A percentile compares a stretch with the other conserved stretches of the same genome.
phyloP scores from a whole-genome alignment of 495 filamentous ascomycete species.

The Trichoderma erinaceum region DNA sequence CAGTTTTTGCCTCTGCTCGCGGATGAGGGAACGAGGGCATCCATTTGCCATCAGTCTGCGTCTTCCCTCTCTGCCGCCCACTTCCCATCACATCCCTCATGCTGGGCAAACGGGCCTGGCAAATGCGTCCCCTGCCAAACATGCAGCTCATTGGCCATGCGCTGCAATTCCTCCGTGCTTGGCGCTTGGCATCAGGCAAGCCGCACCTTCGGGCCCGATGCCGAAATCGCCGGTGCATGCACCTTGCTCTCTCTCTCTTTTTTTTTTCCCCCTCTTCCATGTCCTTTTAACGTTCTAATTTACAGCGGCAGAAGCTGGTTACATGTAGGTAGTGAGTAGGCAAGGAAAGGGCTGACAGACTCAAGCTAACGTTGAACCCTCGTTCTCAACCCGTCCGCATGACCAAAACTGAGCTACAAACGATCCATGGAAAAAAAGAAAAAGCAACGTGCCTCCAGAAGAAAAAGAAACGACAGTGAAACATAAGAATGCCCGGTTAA shows the following conservation, averaged over 20 bases:
- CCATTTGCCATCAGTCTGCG: too few species aligned
- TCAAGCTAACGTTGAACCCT: background rate
- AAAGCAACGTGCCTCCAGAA: background rate
- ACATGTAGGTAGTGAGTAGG: background rate
- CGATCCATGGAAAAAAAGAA: background rate
- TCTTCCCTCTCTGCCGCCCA: too few species aligned
- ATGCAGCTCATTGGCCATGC: background rate
- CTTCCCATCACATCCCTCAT: too few species aligned
- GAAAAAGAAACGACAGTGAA: background rate
- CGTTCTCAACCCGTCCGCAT: background rate
- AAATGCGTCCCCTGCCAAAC: background rate
- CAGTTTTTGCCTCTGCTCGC: too few species aligned
- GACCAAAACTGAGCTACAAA: background rate
- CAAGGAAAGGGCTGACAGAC: background rate
- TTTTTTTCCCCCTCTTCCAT: background rate
- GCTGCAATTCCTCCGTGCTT: background rate
- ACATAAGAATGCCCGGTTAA: background rate
- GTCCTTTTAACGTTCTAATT: background rate
- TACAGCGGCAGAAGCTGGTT: too few species aligned
- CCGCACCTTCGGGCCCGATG: slow-evolving; percentile 3
- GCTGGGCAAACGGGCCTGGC: background rate
- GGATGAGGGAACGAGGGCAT: too few species aligned
- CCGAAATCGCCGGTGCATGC: background rate
- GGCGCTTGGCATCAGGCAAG: slow-evolving; percentile 3
- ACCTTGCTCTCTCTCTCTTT: background rate